These are phyloP conservation scores for Venustampulla echinocandica DNA, from an alignment of 495 filamentous ascomycete genomes.

Conservation along the genomic window DNA sequence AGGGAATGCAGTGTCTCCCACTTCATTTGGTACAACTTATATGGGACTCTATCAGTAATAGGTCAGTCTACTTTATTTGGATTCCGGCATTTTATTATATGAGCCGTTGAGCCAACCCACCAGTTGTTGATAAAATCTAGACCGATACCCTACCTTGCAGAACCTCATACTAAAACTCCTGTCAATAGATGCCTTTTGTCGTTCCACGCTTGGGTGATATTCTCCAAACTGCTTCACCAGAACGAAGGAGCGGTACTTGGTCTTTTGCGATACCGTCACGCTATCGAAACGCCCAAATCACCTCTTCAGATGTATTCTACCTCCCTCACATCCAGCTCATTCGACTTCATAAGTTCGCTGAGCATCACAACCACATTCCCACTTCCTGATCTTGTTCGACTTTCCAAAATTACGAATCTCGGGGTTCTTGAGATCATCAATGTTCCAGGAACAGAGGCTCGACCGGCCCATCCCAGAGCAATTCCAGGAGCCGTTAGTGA, in stretches of 20 bases:
- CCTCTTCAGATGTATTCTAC: slow-evolving; percentile 15
- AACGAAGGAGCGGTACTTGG: neutral
- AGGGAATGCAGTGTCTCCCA: slow-evolving; percentile 9
- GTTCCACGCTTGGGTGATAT: slow-evolving; percentile 17
- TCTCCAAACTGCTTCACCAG: slow-evolving; percentile 12
- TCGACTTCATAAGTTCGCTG: slow-evolving; percentile 19
- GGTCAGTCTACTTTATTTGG: slow-evolving; percentile 5
- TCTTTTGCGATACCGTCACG: slow-evolving; percentile 10
- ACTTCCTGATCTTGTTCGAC: slow-evolving; percentile 18
- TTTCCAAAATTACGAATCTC: slow-evolving; percentile 18
- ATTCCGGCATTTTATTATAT: neutral
- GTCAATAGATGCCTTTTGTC: slow-evolving; percentile 9
- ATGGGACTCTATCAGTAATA: slow-evolving; percentile 11
- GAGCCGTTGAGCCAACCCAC: neutral
- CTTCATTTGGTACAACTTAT: neutral
- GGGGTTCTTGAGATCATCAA: slow-evolving; percentile 18
- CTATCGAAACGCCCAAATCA: slow-evolving; percentile 2
- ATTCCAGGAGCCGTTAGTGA: slow-evolving; percentile 6
- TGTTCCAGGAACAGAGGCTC: neutral
- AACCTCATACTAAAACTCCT: neutral
- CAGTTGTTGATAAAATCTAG: neutral
- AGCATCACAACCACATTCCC: slow-evolving; percentile 14
- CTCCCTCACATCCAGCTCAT: slow-evolving; percentile 16
- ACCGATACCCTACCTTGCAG: neutral
- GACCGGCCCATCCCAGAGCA: no score